A percentile compares a stretch with the other conserved stretches of the same genome.
phyloP scores from a whole-genome alignment of 2,329 filamentous ascomycete genomes.

The Trichoderma afroharzianum region DNA sequence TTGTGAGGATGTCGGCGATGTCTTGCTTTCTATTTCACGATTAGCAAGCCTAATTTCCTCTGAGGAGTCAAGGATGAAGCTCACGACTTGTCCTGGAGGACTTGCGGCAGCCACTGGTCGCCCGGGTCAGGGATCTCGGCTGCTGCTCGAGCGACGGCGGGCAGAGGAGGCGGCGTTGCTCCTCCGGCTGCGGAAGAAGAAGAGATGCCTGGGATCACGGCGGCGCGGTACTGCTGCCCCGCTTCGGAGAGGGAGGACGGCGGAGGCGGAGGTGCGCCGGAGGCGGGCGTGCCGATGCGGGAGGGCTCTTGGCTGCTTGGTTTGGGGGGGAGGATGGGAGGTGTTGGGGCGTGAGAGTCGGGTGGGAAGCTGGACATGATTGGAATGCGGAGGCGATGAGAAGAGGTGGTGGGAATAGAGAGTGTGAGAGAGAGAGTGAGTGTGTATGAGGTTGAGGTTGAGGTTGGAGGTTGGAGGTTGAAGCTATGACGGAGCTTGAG shows the following conservation, averaged over 20 bases:
- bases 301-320: slow-evolving; percentile 66
- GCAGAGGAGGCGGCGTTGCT: slow-evolving; percentile 18
- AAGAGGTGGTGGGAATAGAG: background rate
- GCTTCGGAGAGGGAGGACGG: slow-evolving; percentile 4
- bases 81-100: slow-evolving; percentile 79
- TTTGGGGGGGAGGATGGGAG: slow-evolving; percentile 70
- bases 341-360: slow-evolving; percentile 35
- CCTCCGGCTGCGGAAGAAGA: background rate
- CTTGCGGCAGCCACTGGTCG: slow-evolving; percentile 73
- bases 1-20: slow-evolving; percentile 65
- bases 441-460: background rate
- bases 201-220: background rate
- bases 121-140: slow-evolving; percentile 53
- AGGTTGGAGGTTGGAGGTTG: background rate
- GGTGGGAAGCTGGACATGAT: slow-evolving; percentile 31
- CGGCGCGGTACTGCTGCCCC: slow-evolving; percentile 6
- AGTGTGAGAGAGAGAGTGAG: background rate
- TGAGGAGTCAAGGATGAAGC: too few relatives aligned
- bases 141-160: slow-evolving; percentile 13
- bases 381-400: background rate
- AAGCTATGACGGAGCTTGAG: background rate
- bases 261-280: slow-evolving; percentile 43
- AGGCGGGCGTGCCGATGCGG: slow-evolving; percentile 61
- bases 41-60: too few relatives aligned
- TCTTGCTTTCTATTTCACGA: slow-evolving; percentile 64